Base-by-base conservation (phyloP, 2,329 filamentous ascomycete genomes). In the Exophiala mesophila region DNA sequence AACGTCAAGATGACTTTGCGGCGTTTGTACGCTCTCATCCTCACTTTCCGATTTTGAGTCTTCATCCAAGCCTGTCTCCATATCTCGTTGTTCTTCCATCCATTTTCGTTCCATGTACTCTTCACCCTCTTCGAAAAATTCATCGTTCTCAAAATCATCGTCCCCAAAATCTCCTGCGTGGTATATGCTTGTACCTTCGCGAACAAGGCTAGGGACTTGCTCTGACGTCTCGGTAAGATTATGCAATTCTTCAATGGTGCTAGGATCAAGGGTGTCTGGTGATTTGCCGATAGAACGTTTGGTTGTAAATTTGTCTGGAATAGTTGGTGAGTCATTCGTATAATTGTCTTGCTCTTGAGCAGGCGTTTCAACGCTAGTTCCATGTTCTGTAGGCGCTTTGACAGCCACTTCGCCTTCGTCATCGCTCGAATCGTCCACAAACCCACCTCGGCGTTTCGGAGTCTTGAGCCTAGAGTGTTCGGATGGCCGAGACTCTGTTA, bases 51-150 rank as follows among this genome's bases (percentile, higher is more conserved):
- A 76, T 52, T 84, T 79, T 3, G 83, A 68, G 8, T 77, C 73
- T 31, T 78, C 78, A 24, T 58, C 54, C 23, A 55, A 47, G 9
- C 41, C 50, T 49, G 65, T 63, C 49, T 74, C 72, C 16, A 74
- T 57, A 37, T 62, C 62, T 32, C 62, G 62, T 60, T 92, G 86
- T 59, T 87, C 83, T 56, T 82, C 78, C 80, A 89, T 86, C 63
- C 78, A 89, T 35, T 75, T 71, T 64, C 78, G 76, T 55, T 81
- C 80, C 35, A 78, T 67, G 50, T 74, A 76, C 58, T 85, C 82
- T 56, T 85, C 80, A 28, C 82, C 82, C 55, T 74, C 74, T 56
- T 73, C 63, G 45, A 71, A 69, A 50, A 81, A 76, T 39, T 76
- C 69, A 10, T 78, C 72, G 13, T 80, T 77, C 54, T 85, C 80